phyloP scores from a whole-genome alignment of 2,329 filamentous ascomycete genomes.

The Colletotrichum godetiae region DNA sequence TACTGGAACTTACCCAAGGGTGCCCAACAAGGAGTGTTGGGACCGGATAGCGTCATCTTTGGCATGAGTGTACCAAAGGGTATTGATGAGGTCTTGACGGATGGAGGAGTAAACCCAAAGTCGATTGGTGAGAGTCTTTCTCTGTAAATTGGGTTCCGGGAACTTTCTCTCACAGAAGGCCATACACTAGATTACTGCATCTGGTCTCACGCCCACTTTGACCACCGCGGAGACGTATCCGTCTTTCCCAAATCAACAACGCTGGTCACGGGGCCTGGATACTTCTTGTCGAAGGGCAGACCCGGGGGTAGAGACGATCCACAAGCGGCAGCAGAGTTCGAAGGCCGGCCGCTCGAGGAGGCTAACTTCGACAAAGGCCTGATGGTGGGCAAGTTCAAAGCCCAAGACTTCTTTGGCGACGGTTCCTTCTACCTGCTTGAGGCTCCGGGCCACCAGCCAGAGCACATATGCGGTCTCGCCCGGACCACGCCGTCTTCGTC shows the following conservation, averaged over 20 bases:
- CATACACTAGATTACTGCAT: constrained; percentile 33
- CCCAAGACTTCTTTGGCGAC: constrained; percentile 54
- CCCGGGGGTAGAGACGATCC: constrained; percentile 18
- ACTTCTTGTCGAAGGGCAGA: constrained; percentile 17
- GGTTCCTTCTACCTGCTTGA: constrained; percentile 55
- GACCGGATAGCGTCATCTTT: constrained; percentile 18
- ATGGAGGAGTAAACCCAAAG: constrained; percentile 17
- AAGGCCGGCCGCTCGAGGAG: constrained; percentile 33
- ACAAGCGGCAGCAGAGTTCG: constrained; percentile 29
- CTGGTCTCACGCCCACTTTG: constrained; percentile 45
- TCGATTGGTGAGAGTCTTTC: constrained; percentile 21
- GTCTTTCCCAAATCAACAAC: constrained; percentile 39
- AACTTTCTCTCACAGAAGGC: background rate
- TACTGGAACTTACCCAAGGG: constrained; percentile 33
- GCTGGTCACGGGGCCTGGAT: constrained; percentile 41
- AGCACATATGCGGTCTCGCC: constrained; percentile 39
- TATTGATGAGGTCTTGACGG: constrained; percentile 35
- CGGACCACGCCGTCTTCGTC: constrained; percentile 33
- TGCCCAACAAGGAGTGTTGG: constrained; percentile 9
- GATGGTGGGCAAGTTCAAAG: constrained; percentile 48
- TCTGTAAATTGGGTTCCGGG: background rate
- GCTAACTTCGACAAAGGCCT: constrained; percentile 35
- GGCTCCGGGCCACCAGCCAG: constrained; percentile 38
- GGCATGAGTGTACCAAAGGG: constrained; percentile 29
- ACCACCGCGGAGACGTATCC: constrained; percentile 42